Percentiles rank a stretch among this genome's conserved stretches.
Evolutionary conservation across 306 rosid species (phyloP).

Genomic region (Vicia villosa): DNA sequence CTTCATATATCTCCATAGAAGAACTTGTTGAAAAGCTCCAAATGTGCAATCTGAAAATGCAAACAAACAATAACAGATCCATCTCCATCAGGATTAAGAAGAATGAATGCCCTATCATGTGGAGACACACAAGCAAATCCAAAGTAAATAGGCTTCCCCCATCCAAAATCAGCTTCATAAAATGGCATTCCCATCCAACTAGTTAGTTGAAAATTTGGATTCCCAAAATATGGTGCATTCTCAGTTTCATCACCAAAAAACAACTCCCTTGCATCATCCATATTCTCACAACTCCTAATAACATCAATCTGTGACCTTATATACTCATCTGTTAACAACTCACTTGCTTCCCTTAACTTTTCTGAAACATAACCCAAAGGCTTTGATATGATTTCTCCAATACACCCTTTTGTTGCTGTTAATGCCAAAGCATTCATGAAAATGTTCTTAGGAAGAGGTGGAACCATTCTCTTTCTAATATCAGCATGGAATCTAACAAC

Average conservation of each 20-base stretch:
- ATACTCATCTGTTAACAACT: background rate
- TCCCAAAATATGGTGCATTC: too few relatives aligned
- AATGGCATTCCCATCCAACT: too few relatives aligned
- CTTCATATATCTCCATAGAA: background rate
- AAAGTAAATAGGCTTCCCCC: too few relatives aligned
- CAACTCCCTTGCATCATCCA: too few relatives aligned
- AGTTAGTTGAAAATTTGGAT: too few relatives aligned
- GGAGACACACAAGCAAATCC: too few relatives aligned
- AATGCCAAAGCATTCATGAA: slow-evolving; percentile 13
- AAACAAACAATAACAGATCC: slow-evolving; percentile 18
- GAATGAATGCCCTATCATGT: too few relatives aligned
- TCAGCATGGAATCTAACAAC: background rate
- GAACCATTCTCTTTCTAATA: background rate
- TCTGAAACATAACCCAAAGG: slow-evolving; percentile 16
- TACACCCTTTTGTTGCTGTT: background rate
- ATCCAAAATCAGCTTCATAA: too few relatives aligned
- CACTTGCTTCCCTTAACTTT: slow-evolving; percentile 1
- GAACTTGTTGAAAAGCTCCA: slow-evolving; percentile 12
- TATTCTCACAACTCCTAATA: too few relatives aligned
- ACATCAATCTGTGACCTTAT: too few relatives aligned
- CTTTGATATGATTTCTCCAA: background rate
- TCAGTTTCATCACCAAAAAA: too few relatives aligned
- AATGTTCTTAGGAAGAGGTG: slow-evolving; percentile 18
- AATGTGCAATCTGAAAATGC: background rate
- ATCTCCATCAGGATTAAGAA: background rate